phyloP scores from a whole-genome alignment of 352 stramenopile genomes.

The Phytophthora brassicae region DNA sequence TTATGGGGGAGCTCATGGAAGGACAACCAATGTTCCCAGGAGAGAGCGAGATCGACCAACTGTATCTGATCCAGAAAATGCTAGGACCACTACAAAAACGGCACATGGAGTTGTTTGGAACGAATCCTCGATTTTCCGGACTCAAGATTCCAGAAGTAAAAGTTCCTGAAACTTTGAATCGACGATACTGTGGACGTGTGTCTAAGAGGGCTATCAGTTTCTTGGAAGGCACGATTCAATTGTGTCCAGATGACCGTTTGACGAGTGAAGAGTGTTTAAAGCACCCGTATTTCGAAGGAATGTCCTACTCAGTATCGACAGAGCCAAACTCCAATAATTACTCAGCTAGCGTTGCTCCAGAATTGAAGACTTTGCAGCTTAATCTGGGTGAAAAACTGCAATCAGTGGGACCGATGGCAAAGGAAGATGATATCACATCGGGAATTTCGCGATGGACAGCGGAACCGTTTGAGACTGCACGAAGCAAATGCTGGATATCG shows the following conservation, averaged over 20 bases:
- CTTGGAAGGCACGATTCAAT: conserved; percentile 71
- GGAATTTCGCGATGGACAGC: conserved; percentile 18
- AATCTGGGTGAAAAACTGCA: conserved; percentile 35
- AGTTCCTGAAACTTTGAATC: conserved; percentile 90
- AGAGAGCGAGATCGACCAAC: conserved; percentile 98
- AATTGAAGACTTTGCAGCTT: conserved; percentile 36
- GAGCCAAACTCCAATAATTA: conserved; percentile 11
- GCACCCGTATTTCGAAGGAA: conserved; percentile 89
- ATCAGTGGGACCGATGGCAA: background rate
- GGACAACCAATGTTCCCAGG: conserved; percentile 98
- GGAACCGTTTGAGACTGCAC: conserved; percentile 36
- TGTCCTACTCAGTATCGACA: conserved; percentile 29
- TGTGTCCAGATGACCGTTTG: conserved; percentile 77
- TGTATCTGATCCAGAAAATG: conserved; percentile 99
- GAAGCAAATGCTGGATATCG: conserved; percentile 41
- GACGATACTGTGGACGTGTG: conserved; percentile 88
- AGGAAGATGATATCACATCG: conserved; percentile 23
- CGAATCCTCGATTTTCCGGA: conserved; percentile 90
- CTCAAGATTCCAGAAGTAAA: conserved; percentile 93
- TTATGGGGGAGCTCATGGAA: conserved; percentile 97
- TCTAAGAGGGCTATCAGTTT: conserved; percentile 86
- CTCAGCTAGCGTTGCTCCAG: conserved; percentile 12
- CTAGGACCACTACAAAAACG: conserved; percentile 94
- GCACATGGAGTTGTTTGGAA: conserved; percentile 91
- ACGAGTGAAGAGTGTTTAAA: conserved; percentile 77